Base-by-base conservation (phyloP, 2,329 filamentous ascomycete genomes). In the Botrytis fabae region DNA sequence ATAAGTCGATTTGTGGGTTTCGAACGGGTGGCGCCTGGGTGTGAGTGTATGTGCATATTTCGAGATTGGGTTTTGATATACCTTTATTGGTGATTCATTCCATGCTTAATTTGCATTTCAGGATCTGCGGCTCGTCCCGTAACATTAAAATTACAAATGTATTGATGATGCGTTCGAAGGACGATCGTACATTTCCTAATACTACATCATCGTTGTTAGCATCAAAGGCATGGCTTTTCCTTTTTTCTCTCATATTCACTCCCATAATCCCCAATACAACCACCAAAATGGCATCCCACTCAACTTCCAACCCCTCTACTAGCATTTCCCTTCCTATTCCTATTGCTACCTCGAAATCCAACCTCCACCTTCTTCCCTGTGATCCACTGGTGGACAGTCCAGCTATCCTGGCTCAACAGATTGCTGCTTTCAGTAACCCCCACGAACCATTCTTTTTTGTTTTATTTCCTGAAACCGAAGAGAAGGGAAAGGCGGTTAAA, bases 391-490 rank as follows among this genome's bases (percentile, higher is more conserved):
- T 8, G 35, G 75, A 77, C 63, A 71, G 69, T 40, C 61, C 65
- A 10, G 75, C 75, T 46, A 72, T 77, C 6, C 57, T 77, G 4
- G 69, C 71, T n/a, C 63, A 63, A 35, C 75, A 77, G 18, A 59
- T 70, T 18, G 70, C 72, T 7, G 73, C 75, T 32, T 73, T 71
- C 22, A 66, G 70, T 38, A 22, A 71, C 8, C 70, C 70, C 4
- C 28, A 20, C 28, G 76, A 78, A 68, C 76, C 74, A 38, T 75
- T 73, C 32, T 75, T 75, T 54, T 75, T 75, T 28, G 71, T 74
- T 5, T 59, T 75, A 18, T 76, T 70, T 46, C 76, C 75, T 10
- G 35, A 71, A 10, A 72, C 63, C 0, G 76, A 77, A 48, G 70
- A 65, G 20, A 68, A 57, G 12, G 74, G 75, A 18, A 70, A 72